Percentiles rank a stretch among this genome's conserved stretches.
These are phyloP conservation scores for Penicillium maclennaniae DNA, from an alignment of 495 filamentous ascomycete species.

Conservation along the genomic window DNA sequence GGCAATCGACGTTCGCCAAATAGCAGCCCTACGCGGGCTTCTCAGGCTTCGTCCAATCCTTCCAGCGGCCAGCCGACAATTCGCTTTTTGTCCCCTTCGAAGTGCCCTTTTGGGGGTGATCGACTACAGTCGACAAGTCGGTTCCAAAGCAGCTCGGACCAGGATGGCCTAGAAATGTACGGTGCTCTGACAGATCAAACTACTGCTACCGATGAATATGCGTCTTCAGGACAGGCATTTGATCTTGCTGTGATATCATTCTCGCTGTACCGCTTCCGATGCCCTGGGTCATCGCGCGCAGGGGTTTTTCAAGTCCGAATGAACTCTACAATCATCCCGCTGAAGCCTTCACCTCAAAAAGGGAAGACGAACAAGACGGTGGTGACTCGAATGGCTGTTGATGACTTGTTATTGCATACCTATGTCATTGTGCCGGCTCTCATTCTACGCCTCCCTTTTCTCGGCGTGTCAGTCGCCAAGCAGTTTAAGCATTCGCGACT, in stretches of 20 bases:
- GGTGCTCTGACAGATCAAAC: not conserved
- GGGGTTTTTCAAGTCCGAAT: constrained; percentile 7
- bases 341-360: not conserved
- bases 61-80: constrained; percentile 1
- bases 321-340: constrained; percentile 1
- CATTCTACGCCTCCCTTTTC: constrained; percentile 5
- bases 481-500: constrained; percentile 6
- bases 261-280: constrained; percentile 12
- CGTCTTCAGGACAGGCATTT: not conserved
- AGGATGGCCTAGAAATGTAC: not conserved
- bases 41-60: not conserved
- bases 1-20: constrained; percentile 6
- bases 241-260: constrained; percentile 14
- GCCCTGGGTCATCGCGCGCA: not conserved
- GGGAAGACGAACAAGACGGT: not conserved
- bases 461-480: not conserved
- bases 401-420: constrained; percentile 14
- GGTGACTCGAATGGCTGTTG: not conserved
- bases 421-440: constrained; percentile 15
- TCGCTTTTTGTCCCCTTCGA: constrained; percentile 1
- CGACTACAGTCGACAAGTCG: not conserved
- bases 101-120: not conserved
- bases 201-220: not conserved
- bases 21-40: constrained; percentile 4
- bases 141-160: not conserved